Evolutionary conservation across 1,284 basidiomycete species (phyloP).

Genomic region (Sparassis latifolia): DNA sequence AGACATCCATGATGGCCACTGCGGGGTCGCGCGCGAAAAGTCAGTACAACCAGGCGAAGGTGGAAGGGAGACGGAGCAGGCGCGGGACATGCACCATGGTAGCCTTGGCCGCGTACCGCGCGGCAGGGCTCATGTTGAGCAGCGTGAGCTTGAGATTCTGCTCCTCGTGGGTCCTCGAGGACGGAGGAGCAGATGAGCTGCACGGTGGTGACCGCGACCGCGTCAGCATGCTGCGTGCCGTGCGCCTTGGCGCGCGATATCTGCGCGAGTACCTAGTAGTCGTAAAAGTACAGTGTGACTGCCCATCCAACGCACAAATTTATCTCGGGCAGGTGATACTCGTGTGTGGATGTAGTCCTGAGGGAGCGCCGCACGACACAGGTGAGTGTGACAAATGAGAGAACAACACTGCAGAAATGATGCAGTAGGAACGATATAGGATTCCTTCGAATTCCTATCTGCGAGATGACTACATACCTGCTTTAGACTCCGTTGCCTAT

Average conservation of each 20-base stretch:
- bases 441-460: too few relatives aligned
- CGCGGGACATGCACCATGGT: conserved; percentile 50
- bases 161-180: conserved; percentile 51
- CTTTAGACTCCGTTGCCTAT: too few relatives aligned
- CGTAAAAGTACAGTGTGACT: conserved; percentile 29
- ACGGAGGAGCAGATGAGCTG: conserved; percentile 68
- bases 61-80: too few relatives aligned
- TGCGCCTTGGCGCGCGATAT: conserved; percentile 43
- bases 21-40: background rate
- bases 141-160: conserved; percentile 57
- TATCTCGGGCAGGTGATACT: too few relatives aligned
- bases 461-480: too few relatives aligned
- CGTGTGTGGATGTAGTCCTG: too few relatives aligned
- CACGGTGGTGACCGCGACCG: conserved; percentile 67
- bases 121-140: conserved; percentile 43
- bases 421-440: too few relatives aligned
- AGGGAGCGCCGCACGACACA: too few relatives aligned
- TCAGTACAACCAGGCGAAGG: background rate
- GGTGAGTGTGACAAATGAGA: too few relatives aligned
- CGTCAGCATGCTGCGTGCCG: conserved; percentile 48
- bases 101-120: conserved; percentile 56
- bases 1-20: conserved; percentile 26
- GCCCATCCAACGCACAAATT: too few relatives aligned
- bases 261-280: conserved; percentile 56
- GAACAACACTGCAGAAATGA: too few relatives aligned